Evolutionary conservation across 2,329 filamentous ascomycete genomes (phyloP), one percentile per base, ranked within the genome.

Genomic region (Capronia coronata): DNA sequence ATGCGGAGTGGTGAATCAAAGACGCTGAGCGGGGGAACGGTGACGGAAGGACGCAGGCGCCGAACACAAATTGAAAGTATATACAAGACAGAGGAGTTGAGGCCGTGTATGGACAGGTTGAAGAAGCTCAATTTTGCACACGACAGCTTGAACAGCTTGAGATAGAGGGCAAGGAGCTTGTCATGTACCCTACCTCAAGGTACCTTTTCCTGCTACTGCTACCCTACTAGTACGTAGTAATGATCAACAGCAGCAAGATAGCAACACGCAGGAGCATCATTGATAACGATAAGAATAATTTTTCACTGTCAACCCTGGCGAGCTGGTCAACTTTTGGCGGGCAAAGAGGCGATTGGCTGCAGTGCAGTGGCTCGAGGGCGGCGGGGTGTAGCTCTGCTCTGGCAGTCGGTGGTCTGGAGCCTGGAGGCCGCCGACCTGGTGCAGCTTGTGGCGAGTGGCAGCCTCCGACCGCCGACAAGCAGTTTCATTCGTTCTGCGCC

Each of bases 281-380:
- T 51, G 43, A 47, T 55, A 51, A 51, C 49, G 52, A 51, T 55
- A 51, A 55, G 44, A 39, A 49, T 43, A 43, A 46, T 50, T 49
- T 49, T 39, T 16, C n/a, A 7, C 7, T 10, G 25, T 5, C 25
- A 7, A 32, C 7, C 29, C 6, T 32, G 11, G n/a, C 13, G 16
- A 19, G 39, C 30, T 46, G 47, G 48, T 54, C 11, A 40, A 30
- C 25, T 6, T 11, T 27, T 40, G 35, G 44, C 44, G 35, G 44
- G 22, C 44, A 40, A 27, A 13, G 22, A 13, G 2, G 14, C 19
- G 8, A 46, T 46, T 46, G 44, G 44, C 10, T 27, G 35, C 9
- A 35, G 23, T 25, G n/a, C n/a, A n/a, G 18, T 16, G 39, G 18
- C 22, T 19, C 23, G 18, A 19, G 23, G 11, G 40, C 16, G 35